A percentile compares a stretch with the other conserved stretches of the same genome.
Conservation (phyloP, 2,329 filamentous ascomycete species). For the Pseudocercospora eumusae region DNA sequence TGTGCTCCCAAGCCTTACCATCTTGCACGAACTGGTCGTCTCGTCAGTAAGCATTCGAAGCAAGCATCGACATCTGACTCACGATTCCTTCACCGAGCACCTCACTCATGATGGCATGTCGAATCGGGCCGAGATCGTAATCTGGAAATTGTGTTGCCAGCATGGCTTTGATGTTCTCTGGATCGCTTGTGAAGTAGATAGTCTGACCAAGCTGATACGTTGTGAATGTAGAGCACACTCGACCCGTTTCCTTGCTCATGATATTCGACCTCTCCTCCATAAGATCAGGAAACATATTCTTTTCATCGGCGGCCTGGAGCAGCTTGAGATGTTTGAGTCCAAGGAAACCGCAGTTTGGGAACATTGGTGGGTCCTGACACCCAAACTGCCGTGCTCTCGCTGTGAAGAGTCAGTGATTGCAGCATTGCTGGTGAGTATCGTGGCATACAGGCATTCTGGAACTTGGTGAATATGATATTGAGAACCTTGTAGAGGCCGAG, state of each 20-base stretch:
- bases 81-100: conserved; percentile 39
- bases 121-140: conserved; percentile 35
- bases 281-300: conserved; percentile 35
- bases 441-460: conserved; percentile 24
- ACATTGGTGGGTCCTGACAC: conserved; percentile 32
- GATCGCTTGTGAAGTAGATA: conserved; percentile 37
- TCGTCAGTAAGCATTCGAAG: not conserved
- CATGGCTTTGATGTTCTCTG: conserved; percentile 42
- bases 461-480: conserved; percentile 23
- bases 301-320: conserved; percentile 35
- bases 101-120: conserved; percentile 35
- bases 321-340: conserved; percentile 35
- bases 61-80: not conserved
- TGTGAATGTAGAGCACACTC: conserved; percentile 35
- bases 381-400: conserved; percentile 30
- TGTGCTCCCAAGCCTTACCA: conserved; percentile 42
- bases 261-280: conserved; percentile 31
- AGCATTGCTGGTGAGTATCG: not conserved
- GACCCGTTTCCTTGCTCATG: conserved; percentile 32
- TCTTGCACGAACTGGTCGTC: conserved; percentile 37
- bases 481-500: conserved; percentile 31
- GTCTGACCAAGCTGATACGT: conserved; percentile 31
- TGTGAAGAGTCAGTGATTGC: conserved; percentile 18
- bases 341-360: conserved; percentile 32
- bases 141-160: conserved; percentile 39